Base-by-base conservation (phyloP, 164 flowering plant species). In the Magnolia officinalis region DNA sequence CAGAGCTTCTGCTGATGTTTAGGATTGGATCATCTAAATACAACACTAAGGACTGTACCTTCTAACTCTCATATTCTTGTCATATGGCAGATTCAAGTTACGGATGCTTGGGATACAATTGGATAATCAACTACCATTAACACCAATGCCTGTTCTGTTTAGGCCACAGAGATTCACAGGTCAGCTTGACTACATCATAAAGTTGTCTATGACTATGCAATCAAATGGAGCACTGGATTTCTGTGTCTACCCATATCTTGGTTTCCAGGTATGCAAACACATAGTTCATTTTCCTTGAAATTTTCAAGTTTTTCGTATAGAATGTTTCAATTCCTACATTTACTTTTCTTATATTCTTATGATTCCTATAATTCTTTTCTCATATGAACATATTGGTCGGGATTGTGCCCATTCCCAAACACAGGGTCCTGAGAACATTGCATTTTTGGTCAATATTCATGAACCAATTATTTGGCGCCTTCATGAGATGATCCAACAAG, bases 401-500 rank as follows among this genome's bases (percentile, higher is more conserved):
- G 45, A 23, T 24, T 50, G 49, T 70, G 59, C 18, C 21, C 23
- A n/a, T 49, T 18, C 20, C 67, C n/a, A 37, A 19, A 51, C 55
- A 14, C 86, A 96, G 99, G 98, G 90, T 52, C 96, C 93, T 73
- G 97, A 92, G 77, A 93, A 85, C 76, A 88, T 88, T 51, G 89
- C 98, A 20, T 96, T 94, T 81, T 72, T 91, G 77, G 86, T 94
- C 58, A 94, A 92, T 79, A 84, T 96, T 79, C 99, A 94, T 81
- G 99, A 96, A 82, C 99, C 98, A 72, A 93, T 96, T 65, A 92
- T 96, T 72, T 96, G 99, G 99, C 97, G 99, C 73, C 83, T 96
- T 83, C 97, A 96, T 84, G 98, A 92, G 86, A 91, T 94, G 97
- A 83, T 96, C 66, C 98, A 93, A 86, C 94, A 89, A 78, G 85